Percentiles rank a stretch among this genome's conserved stretches.
phyloP scores from a whole-genome alignment of 2,329 filamentous ascomycete genomes.

The Aspergillus piperis region DNA sequence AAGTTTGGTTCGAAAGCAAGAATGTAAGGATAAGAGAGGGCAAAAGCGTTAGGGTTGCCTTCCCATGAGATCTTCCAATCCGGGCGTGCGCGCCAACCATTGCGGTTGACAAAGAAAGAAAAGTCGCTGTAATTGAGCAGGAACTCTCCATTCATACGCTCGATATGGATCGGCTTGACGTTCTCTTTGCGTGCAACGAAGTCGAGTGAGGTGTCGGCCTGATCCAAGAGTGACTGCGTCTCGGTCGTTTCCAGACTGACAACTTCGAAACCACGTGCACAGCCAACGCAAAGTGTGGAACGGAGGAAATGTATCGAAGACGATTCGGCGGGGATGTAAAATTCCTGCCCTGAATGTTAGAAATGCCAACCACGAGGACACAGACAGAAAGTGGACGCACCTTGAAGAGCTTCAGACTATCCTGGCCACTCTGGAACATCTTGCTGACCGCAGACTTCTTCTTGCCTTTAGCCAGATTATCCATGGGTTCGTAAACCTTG shows the following conservation, averaged over 20 bases:
- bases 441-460: conserved; percentile 94
- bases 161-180: conserved; percentile 93
- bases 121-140: conserved; percentile 97
- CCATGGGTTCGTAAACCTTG: conserved; percentile 98
- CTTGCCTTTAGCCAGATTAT: conserved; percentile 88
- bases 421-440: conserved; percentile 91
- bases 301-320: conserved; percentile 97
- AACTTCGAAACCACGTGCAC: conserved; percentile 93
- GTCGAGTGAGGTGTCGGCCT: conserved; percentile 95
- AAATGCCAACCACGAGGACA: conserved; percentile 3
- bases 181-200: conserved; percentile 94
- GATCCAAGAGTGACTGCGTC: conserved; percentile 92
- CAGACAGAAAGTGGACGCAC: conserved; percentile 33
- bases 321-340: conserved; percentile 98
- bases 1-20: conserved; percentile 96
- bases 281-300: conserved; percentile 94
- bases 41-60: conserved; percentile 86
- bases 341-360: conserved; percentile 62
- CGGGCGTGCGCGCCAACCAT: conserved; percentile 92
- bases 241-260: conserved; percentile 97
- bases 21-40: conserved; percentile 94
- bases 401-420: conserved; percentile 94
- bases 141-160: conserved; percentile 95
- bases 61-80: conserved; percentile 99
- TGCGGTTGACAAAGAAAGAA: conserved; percentile 98